Percentiles rank a stretch among this genome's conserved stretches.
phyloP scores from a whole-genome alignment of 83 land plant genomes.

The Thuja plicata region DNA sequence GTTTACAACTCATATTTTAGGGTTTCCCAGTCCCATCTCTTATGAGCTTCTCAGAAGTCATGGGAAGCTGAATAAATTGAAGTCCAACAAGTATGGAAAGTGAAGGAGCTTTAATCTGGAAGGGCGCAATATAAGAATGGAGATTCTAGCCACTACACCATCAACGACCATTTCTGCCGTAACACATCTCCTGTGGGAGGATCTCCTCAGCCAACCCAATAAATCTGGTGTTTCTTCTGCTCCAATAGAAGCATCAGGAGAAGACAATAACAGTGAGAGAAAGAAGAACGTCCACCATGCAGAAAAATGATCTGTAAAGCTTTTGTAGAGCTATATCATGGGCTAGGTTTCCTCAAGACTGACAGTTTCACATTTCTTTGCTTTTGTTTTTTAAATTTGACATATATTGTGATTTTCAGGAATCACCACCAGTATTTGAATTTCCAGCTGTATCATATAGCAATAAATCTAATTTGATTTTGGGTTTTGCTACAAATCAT shows the following conservation, averaged over 20 bases:
- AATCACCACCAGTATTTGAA: too few species aligned
- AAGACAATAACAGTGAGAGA: constrained; percentile 28
- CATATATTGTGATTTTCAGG: too few species aligned
- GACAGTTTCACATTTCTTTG: constrained; percentile 31
- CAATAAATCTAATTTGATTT: too few species aligned
- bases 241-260: neutral
- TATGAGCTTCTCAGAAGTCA: too few species aligned
- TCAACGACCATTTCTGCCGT: constrained; percentile 43
- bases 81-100: constrained; percentile 18
- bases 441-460: too few species aligned
- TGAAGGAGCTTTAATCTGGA: constrained; percentile 29
- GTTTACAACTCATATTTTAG: too few species aligned
- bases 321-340: constrained; percentile 63
- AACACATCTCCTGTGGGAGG: constrained; percentile 42
- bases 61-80: too few species aligned
- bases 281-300: constrained; percentile 55
- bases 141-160: constrained; percentile 57
- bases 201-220: constrained; percentile 37
- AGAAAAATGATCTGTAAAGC: constrained; percentile 69
- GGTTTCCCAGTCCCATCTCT: too few species aligned
- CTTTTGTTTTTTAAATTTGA: neutral
- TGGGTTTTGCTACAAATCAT: too few species aligned
- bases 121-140: constrained; percentile 49
- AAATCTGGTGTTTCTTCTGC: constrained; percentile 16
- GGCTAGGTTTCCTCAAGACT: constrained; percentile 55